Base-by-base conservation (phyloP, 305 asterid genomes). In the Galium porrigens region DNA sequence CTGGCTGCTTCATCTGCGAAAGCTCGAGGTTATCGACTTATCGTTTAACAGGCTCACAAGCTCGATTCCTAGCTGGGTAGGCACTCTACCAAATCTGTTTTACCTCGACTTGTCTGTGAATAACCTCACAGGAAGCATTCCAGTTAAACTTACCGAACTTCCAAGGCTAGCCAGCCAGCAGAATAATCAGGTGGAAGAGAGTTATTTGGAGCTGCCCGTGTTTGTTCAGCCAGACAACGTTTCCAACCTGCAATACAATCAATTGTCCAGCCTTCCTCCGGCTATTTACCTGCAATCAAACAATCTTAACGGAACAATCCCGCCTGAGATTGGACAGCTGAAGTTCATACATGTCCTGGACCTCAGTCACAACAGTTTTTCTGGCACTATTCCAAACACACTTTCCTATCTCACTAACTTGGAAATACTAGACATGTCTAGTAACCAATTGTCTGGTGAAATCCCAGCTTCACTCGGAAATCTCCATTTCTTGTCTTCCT, bases 31-130 rank as follows among this genome's bases (percentile, higher is more conserved):
- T 70, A 78, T 89, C 7, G 97, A 90, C 79, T 68, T 91, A 7
- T 89, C 96, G 1, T 68, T 39, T 67, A 86, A 89, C 73, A 65
- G 69, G 37, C 29, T 91, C 70, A 81, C 79, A 9, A 95, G 95
- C 70, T 4, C 62, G 8, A 59, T 91, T 73, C 98, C 98, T 46
- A 80, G 84, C 66, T 84, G 95, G 96, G 68, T 91, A 7, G 85
- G 89, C 65, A 58, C 17, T 39, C 82, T 86, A 17, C 83, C 88
- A 5, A 76, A 85, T 73, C 95, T 91, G 58, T 91, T 91, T 82
- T 89, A 88, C 86, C 74, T 91, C 60, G 96, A 91, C 71, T 80
- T 91, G 76, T 81, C 95, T 25, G 73, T 74, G 53, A 91, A 91
- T 48, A 65, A 64, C 37, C 87, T 91, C 2, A 60, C 83, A 14